Evolutionary conservation across 805 yeast species (phyloP).

Genomic region (Wickerhamiella alocasiicola): DNA sequence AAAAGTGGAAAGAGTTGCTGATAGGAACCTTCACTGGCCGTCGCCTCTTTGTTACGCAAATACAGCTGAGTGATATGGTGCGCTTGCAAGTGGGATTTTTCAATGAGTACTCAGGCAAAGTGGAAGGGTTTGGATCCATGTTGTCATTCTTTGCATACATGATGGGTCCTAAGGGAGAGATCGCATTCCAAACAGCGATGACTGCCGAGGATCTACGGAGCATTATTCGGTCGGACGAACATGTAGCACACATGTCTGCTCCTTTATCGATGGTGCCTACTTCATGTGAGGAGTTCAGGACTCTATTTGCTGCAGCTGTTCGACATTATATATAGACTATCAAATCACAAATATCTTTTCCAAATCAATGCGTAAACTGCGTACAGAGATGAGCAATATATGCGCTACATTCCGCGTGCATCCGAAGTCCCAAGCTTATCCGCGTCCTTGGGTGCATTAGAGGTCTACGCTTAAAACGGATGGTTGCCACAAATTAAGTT

Average conservation of each 20-base stretch:
- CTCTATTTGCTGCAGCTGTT: too few species aligned
- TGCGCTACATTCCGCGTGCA: too few species aligned
- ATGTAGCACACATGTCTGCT: too few species aligned
- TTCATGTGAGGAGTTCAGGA: neutral
- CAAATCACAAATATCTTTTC: too few species aligned
- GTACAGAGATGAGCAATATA: too few species aligned
- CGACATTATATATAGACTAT: too few species aligned
- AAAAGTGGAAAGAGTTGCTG: constrained; percentile 23
- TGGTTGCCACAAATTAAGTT: too few species aligned
- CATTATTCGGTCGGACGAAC: neutral
- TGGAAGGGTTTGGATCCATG: constrained; percentile 18
- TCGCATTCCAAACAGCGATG: neutral
- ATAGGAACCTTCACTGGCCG: constrained; percentile 30
- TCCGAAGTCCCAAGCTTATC: too few species aligned
- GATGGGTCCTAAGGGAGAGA: neutral
- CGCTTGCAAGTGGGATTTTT: constrained; percentile 15
- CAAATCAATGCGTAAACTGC: too few species aligned
- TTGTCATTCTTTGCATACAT: constrained; percentile 12
- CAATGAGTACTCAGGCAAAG: constrained; percentile 11
- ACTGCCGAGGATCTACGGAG: neutral
- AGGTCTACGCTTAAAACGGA: too few species aligned
- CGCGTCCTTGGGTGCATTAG: too few species aligned
- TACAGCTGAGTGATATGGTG: constrained; percentile 31
- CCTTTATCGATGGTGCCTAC: neutral
- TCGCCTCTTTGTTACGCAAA: constrained; percentile 34